Conservation (phyloP, 345 rosid species). For the Eucalyptus curtisii region DNA sequence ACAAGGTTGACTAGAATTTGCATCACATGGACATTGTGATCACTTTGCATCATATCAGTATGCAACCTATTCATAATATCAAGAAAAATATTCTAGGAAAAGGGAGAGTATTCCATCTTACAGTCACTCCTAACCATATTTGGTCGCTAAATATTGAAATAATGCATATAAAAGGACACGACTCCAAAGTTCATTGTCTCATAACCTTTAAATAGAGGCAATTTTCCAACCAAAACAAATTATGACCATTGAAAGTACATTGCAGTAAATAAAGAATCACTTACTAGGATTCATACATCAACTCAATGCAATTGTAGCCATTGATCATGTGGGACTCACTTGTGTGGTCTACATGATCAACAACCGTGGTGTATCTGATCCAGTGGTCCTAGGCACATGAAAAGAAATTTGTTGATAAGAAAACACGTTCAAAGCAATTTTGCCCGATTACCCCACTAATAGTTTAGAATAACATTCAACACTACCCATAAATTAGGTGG, state of each 20-base stretch:
- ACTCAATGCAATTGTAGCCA: background rate
- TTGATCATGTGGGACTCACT: background rate
- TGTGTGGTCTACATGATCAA: background rate
- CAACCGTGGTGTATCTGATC: background rate
- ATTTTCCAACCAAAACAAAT: background rate
- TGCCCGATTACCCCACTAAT: fast-evolving
- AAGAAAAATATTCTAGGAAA: background rate
- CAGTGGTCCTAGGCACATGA: background rate
- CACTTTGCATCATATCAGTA: too few relatives aligned
- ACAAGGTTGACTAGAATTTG: background rate
- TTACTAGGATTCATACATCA: background rate
- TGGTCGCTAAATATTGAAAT: background rate
- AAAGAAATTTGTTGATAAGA: background rate
- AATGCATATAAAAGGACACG: background rate
- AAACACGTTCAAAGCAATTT: background rate
- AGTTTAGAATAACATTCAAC: background rate
- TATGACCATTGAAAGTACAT: background rate
- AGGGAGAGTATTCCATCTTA: background rate
- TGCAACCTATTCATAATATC: background rate
- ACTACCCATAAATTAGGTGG: background rate
- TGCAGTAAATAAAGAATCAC: background rate
- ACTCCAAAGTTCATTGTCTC: background rate
- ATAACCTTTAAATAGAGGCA: background rate
- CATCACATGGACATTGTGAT: background rate
- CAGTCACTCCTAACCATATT: too few relatives aligned